These are phyloP conservation scores for Tetrapisispora namnaoensis DNA, from an alignment of 805 yeast genomes.

Conservation along the genomic window DNA sequence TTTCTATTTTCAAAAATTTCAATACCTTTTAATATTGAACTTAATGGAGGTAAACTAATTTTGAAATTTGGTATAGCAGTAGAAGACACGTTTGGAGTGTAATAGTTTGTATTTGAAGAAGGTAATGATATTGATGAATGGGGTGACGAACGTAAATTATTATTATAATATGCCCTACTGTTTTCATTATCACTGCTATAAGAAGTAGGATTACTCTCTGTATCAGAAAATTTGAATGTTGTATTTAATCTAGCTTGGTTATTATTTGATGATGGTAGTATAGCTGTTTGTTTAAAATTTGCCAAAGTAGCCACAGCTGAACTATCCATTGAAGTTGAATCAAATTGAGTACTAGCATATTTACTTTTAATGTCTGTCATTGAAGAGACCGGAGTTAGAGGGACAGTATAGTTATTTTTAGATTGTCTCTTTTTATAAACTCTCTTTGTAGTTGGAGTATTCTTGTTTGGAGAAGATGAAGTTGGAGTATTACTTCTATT, in stretches of 20 bases:
- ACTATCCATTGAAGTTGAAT: not conserved
- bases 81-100: not conserved
- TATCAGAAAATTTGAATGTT: not conserved
- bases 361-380: not conserved
- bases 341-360: too few relatives aligned
- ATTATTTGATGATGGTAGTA: not conserved
- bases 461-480: not conserved
- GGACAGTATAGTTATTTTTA: not conserved
- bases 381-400: conserved; percentile 1
- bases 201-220: not conserved
- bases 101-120: not conserved
- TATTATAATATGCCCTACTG: not conserved
- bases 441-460: not conserved
- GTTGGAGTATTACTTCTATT: not conserved
- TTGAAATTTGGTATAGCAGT: not conserved
- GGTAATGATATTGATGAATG: not conserved
- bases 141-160: not conserved
- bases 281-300: not conserved
- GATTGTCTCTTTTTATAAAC: not conserved
- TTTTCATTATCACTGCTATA: conserved; percentile 1
- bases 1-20: conserved; percentile 5
- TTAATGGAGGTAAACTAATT: conserved; percentile 18
- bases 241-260: not conserved
- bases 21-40: conserved; percentile 13
- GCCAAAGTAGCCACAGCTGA: not conserved